A percentile compares a stretch with the other conserved stretches of the same genome.
These are phyloP conservation scores for Rhynchospora pubera DNA, from an alignment of 176 grass and related monocot genomes.

Conservation along the genomic window DNA sequence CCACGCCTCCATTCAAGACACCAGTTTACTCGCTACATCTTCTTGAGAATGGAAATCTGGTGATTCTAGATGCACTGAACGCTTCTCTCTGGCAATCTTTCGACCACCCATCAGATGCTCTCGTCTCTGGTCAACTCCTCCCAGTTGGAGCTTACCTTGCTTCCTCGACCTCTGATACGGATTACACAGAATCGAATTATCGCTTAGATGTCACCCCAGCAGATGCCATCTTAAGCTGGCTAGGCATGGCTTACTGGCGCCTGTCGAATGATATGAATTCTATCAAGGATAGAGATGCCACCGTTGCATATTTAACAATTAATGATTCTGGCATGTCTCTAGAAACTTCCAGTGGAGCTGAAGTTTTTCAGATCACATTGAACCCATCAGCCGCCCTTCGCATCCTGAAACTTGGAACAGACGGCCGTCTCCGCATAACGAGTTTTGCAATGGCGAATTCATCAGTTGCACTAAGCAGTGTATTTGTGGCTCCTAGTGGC, in stretches of 20 bases:
- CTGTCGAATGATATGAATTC: slow-evolving; percentile 35
- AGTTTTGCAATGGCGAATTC: slow-evolving; percentile 43
- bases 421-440: slow-evolving; percentile 34
- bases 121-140: slow-evolving; percentile 48
- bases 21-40: slow-evolving; percentile 32
- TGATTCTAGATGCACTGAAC: slow-evolving; percentile 40
- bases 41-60: slow-evolving; percentile 41
- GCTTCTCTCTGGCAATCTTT: slow-evolving; percentile 66
- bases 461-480: slow-evolving; percentile 22
- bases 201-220: slow-evolving; percentile 29
- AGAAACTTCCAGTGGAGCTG: slow-evolving; percentile 18
- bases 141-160: slow-evolving; percentile 19
- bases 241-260: slow-evolving; percentile 43
- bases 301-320: slow-evolving; percentile 32
- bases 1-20: slow-evolving; percentile 24
- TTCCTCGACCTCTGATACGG: slow-evolving; percentile 31
- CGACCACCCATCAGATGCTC: slow-evolving; percentile 38
- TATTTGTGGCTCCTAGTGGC: slow-evolving; percentile 30
- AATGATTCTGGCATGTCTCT: slow-evolving; percentile 58
- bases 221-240: slow-evolving; percentile 44
- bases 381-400: slow-evolving; percentile 19
- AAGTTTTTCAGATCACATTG: slow-evolving; percentile 26
- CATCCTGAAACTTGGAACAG: slow-evolving; percentile 27
- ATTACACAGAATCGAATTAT: slow-evolving; percentile 37
- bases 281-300: slow-evolving; percentile 34